Conservation (phyloP, 306 rosid genomes). For the Acacia acuminata region DNA sequence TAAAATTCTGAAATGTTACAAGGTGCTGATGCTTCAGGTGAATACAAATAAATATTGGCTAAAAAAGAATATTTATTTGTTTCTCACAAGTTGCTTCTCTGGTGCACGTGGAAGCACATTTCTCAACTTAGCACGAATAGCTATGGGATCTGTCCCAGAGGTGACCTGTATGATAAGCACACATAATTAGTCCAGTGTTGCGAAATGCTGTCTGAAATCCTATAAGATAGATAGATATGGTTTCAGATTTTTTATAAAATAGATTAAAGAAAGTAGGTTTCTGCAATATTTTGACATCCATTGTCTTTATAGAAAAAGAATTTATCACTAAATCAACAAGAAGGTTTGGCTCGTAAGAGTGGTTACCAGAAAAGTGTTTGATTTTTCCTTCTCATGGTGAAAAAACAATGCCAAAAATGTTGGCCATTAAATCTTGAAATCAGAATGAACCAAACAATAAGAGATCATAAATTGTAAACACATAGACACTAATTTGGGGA, state of each 20-base stretch:
- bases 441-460: constrained; percentile 15
- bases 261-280: constrained; percentile 17
- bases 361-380: not conserved
- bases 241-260: not conserved
- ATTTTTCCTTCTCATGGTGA: not conserved
- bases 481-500: not conserved
- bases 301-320: not conserved
- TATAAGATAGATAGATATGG: not conserved
- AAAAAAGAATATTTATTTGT: constrained; percentile 11
- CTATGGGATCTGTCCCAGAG: constrained; percentile 89
- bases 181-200: constrained; percentile 1
- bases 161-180: constrained; percentile 50
- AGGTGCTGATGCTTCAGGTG: constrained; percentile 12
- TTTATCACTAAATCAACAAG: not conserved
- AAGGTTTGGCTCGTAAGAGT: constrained; percentile 11
- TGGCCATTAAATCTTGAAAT: not conserved
- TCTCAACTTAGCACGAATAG: constrained; percentile 78
- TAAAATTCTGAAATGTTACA: constrained; percentile 8
- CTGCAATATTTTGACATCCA: not conserved
- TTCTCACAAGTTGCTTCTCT: constrained; percentile 87
- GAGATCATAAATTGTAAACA: not conserved
- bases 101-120: constrained; percentile 84
- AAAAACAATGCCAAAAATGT: not conserved
- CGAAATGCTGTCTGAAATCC: not conserved
- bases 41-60: not conserved